phyloP scores from a whole-genome alignment of 129 eudicot species.

The Scalesia atractyloides region DNA sequence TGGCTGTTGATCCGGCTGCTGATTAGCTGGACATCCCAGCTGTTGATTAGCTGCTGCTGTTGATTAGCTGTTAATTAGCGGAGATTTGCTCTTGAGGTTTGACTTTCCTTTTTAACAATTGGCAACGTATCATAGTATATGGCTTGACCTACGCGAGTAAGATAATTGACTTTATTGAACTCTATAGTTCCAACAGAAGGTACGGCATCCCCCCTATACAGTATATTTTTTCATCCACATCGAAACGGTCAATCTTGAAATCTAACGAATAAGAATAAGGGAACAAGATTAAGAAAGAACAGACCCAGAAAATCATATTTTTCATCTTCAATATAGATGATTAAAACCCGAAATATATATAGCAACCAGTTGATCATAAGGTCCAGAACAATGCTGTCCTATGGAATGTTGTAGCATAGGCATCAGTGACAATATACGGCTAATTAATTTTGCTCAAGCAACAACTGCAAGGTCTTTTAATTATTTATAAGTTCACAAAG shows the following conservation, averaged over 20 bases:
- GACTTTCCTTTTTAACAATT: too few species aligned
- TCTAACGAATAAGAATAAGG: constrained; percentile 37
- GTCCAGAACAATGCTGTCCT: neutral
- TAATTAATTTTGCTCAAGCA: too few species aligned
- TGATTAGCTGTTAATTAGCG: too few species aligned
- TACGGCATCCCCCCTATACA: constrained; percentile 49
- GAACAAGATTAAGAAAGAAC: constrained; percentile 17
- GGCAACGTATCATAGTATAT: constrained; percentile 38
- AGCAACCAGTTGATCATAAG: neutral
- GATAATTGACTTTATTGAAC: constrained; percentile 28
- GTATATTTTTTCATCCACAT: constrained; percentile 30
- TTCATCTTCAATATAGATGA: too few species aligned
- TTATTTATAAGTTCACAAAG: too few species aligned
- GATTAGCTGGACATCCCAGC: too few species aligned
- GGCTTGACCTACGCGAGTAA: constrained; percentile 46
- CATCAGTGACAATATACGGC: too few species aligned
- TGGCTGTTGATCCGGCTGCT: too few species aligned
- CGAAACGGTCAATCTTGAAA: constrained; percentile 38
- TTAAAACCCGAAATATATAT: neutral
- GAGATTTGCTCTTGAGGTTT: too few species aligned
- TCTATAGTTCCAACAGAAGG: constrained; percentile 48
- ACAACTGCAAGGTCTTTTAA: too few species aligned
- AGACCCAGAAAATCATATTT: constrained; percentile 18
- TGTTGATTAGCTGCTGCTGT: too few species aligned
- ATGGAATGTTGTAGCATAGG: too few species aligned